Evolutionary conservation across 495 filamentous ascomycete species (phyloP).

Genomic region (Trichodelitschia bisporula): DNA sequence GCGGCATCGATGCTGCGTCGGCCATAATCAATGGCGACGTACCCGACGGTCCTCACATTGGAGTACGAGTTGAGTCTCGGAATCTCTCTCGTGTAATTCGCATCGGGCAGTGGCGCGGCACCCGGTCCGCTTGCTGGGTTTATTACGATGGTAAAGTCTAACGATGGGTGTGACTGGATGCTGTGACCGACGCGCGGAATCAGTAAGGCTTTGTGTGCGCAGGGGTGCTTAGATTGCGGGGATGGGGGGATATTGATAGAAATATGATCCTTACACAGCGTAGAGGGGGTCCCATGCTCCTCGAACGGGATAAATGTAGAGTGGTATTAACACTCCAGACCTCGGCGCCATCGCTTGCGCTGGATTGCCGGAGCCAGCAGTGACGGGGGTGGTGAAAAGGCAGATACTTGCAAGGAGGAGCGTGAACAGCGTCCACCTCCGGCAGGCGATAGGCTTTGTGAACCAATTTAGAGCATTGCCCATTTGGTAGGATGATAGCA

Average conservation of each 20-base stretch:
- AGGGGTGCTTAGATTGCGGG: too few species aligned
- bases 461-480: too few species aligned
- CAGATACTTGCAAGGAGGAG: too few species aligned
- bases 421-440: too few species aligned
- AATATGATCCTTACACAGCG: slow-evolving; percentile 4
- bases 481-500: too few species aligned
- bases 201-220: background rate
- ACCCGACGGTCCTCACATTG: slow-evolving; percentile 11
- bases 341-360: slow-evolving; percentile 1
- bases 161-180: background rate
- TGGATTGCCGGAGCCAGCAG: background rate
- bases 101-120: slow-evolving; percentile 7
- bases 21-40: slow-evolving; percentile 11
- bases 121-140: slow-evolving; percentile 11
- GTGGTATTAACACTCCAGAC: slow-evolving; percentile 6
- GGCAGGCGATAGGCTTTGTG: too few species aligned
- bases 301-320: slow-evolving; percentile 9
- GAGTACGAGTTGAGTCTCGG: slow-evolving; percentile 6
- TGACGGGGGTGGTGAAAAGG: background rate
- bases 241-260: too few species aligned
- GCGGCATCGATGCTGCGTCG: slow-evolving; percentile 5
- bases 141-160: slow-evolving; percentile 10
- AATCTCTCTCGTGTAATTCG: slow-evolving; percentile 8
- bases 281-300: slow-evolving; percentile 10
- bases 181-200: background rate